Evolutionary conservation across 352 stramenopile genomes (phyloP), one percentile per base, ranked within the genome.

Genomic region (Phytophthora quininea): DNA sequence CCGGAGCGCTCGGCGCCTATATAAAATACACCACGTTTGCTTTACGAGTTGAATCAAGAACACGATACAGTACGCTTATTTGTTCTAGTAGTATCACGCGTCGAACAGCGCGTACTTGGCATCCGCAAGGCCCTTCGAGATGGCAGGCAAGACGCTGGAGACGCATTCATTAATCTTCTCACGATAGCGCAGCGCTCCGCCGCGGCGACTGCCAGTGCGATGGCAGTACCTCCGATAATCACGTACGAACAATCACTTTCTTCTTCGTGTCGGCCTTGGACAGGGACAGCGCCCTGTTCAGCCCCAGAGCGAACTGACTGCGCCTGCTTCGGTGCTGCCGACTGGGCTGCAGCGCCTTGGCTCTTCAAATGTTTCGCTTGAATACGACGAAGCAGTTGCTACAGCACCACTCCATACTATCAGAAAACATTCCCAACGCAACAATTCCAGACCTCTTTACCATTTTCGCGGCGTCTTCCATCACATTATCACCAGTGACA

Each of bases 21-120:
- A 65, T 66, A 66, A 71, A 66, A 71, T 57, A 71, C 63, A 24
- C 19, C 19, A 24, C 19, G 19, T 24, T 24, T 24, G 19, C 19
- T 24, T 24, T 24, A 24, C 19, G 19, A 24, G 19, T 24, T 24
- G 19, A 24, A 24, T 24, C 19, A 24, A 24, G 19, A 24, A 24
- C 19, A 24, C 19, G 19, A 24, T 24, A 24, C 19, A 24, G 19
- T 24, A 24, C 19, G 19, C 19, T 52, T 40, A 37, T 35, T 48
- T 59, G 51, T 24, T 48, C 12, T 46, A 19, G 14, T 37, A 8
- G 3, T 3, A 45, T 76, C 54, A 89, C 54, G 76, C 79, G 8
- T 91, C 82, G 54, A 91, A 89, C 4, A 91, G 61, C 30, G 80
- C 80, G 52, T 82, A 84, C 58, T 90, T 90, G 53, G 82, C 84